Evolutionary conservation across 2,329 filamentous ascomycete genomes (phyloP).

Genomic region (Mycosphaerella arachidis): DNA sequence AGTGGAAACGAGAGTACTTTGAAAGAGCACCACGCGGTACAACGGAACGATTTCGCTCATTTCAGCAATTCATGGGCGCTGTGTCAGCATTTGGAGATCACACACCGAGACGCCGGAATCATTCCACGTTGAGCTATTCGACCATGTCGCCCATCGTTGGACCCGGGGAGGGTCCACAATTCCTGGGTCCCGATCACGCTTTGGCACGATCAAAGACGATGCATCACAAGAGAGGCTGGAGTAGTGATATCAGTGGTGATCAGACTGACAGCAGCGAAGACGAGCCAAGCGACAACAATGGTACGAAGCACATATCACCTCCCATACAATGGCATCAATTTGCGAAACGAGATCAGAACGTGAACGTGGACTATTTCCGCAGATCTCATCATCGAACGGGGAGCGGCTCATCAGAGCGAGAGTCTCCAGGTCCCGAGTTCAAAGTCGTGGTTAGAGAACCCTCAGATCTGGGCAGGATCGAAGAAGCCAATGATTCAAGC

Average conservation of each 20-base stretch:
- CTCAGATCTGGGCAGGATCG: constrained; percentile 14
- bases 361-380: constrained; percentile 5
- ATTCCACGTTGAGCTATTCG: constrained; percentile 20
- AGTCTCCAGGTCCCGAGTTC: constrained; percentile 7
- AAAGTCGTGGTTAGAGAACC: constrained; percentile 20
- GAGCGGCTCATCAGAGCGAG: neutral
- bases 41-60: constrained; percentile 28
- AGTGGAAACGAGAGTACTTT: constrained; percentile 32
- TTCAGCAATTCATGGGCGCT: constrained; percentile 28
- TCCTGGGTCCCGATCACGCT: constrained; percentile 21
- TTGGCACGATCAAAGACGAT: constrained; percentile 18
- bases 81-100: constrained; percentile 25
- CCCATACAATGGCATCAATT: constrained; percentile 16
- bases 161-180: constrained; percentile 17
- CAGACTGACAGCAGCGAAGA: constrained; percentile 33
- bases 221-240: constrained; percentile 29
- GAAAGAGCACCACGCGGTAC: constrained; percentile 29
- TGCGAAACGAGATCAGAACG: constrained; percentile 6
- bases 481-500: constrained; percentile 19
- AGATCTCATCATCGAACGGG: neutral
- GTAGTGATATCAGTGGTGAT: constrained; percentile 33
- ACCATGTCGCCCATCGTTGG: constrained; percentile 24
- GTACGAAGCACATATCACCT: constrained; percentile 10
- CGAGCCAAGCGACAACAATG: constrained; percentile 15
- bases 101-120: constrained; percentile 20